These are phyloP conservation scores for Zhuliangozyma blackwelliae DNA, from an alignment of 1,139 yeast species.

Conservation along the genomic window DNA sequence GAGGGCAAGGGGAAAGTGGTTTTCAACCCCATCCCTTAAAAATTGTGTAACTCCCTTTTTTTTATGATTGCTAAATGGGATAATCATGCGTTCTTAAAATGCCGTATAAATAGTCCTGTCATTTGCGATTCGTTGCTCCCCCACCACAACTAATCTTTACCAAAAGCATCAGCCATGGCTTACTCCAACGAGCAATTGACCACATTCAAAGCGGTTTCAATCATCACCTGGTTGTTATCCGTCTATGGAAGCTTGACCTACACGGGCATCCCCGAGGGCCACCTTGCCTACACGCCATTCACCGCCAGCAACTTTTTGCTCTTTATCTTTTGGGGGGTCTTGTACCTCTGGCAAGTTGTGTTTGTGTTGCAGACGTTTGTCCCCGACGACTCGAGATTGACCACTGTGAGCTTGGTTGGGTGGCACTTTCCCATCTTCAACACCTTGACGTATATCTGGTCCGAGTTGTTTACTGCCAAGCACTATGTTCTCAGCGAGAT, in stretches of 20 bases:
- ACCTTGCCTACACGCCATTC: constrained; percentile 60
- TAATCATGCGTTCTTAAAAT: not conserved
- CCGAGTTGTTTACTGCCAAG: constrained; percentile 52
- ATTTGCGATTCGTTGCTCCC: not conserved
- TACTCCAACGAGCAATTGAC: constrained; percentile 8
- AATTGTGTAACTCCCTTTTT: no score
- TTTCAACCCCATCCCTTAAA: no score
- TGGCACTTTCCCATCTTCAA: constrained; percentile 64
- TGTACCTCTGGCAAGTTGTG: constrained; percentile 49
- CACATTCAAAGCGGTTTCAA: constrained; percentile 41
- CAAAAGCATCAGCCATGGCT: constrained; percentile 4
- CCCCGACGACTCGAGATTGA: constrained; percentile 30
- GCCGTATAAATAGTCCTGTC: not conserved
- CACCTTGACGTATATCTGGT: constrained; percentile 57
- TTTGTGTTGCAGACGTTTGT: constrained; percentile 52
- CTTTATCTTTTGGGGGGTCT: constrained; percentile 54
- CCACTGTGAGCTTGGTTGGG: constrained; percentile 39
- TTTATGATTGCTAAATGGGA: not conserved
- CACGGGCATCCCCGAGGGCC: constrained; percentile 16
- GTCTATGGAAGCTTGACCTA: constrained; percentile 50
- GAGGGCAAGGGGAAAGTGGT: no score
- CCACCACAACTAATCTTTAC: not conserved
- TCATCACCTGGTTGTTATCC: constrained; percentile 49
- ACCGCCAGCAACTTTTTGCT: constrained; percentile 53
- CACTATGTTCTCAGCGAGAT: constrained; percentile 55